phyloP scores from a whole-genome alignment of 192 early-diverging fungal species.

The Entophlyctis helioformis region DNA sequence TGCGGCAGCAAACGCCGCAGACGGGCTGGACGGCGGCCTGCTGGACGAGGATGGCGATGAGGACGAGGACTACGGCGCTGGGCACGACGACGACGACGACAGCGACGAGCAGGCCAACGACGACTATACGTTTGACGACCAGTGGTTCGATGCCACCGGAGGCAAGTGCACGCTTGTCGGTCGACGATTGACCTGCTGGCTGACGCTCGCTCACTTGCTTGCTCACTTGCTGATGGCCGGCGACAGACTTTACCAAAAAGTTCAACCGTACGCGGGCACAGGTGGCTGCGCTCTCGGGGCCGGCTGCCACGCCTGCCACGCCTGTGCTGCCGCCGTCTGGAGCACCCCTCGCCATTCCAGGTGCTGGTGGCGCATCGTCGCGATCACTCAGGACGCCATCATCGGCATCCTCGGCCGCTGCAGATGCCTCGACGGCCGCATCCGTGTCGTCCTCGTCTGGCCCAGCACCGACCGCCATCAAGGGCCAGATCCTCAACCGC shows the following conservation, averaged over 20 bases:
- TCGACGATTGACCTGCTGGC: neutral
- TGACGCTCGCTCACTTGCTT: neutral
- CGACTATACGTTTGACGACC: slow-evolving; percentile 57
- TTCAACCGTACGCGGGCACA: too few species aligned
- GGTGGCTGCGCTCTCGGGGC: too few species aligned
- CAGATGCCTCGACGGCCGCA: slow-evolving; percentile 8
- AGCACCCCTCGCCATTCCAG: slow-evolving; percentile 7
- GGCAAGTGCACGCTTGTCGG: slow-evolving; percentile 15
- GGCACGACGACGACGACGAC: slow-evolving; percentile 23
- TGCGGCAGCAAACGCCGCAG: slow-evolving; percentile 6
- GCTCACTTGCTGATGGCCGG: neutral
- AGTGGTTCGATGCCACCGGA: slow-evolving; percentile 66
- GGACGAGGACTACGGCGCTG: slow-evolving; percentile 21
- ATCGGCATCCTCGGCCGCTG: too few species aligned
- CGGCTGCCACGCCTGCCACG: too few species aligned
- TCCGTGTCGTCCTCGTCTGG: slow-evolving; percentile 1
- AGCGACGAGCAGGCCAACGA: slow-evolving; percentile 35
- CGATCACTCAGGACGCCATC: too few species aligned
- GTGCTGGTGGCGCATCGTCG: too few species aligned
- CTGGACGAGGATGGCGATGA: slow-evolving; percentile 15
- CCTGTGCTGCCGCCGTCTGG: slow-evolving; percentile 47
- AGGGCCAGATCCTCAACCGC: neutral
- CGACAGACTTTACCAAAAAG: slow-evolving; percentile 83
- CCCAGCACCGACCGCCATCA: neutral
- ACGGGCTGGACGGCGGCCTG: slow-evolving; percentile 21